phyloP scores from a whole-genome alignment of 495 filamentous ascomycete species.

The Endocarpon pusillum region DNA sequence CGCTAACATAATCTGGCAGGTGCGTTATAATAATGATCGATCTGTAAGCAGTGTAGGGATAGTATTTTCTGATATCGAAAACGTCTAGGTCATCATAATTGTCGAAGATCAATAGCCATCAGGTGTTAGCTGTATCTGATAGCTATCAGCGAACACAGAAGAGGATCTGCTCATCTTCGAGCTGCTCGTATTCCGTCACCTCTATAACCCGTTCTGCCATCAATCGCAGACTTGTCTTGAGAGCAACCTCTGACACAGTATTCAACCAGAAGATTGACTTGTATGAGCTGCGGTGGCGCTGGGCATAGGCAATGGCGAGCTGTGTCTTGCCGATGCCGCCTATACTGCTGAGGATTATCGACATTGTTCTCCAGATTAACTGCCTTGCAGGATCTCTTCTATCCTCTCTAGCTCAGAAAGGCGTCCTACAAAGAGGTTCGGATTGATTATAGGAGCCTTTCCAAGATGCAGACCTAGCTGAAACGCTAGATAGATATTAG shows the following conservation, averaged over 20 bases:
- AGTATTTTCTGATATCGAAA: slow-evolving; percentile 4
- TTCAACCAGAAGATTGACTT: slow-evolving; percentile 18
- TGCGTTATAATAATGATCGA: slow-evolving; percentile 5
- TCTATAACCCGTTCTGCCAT: too few species aligned
- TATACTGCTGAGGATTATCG: slow-evolving; percentile 21
- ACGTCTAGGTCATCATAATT: slow-evolving; percentile 5
- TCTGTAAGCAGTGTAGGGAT: slow-evolving; percentile 2
- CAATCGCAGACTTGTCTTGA: too few species aligned
- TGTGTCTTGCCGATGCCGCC: slow-evolving; percentile 28
- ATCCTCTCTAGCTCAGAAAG: slow-evolving; percentile 15
- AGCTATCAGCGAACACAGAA: slow-evolving; percentile 3
- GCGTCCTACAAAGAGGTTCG: too few species aligned
- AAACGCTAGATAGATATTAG: too few species aligned
- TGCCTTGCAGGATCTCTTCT: slow-evolving; percentile 10
- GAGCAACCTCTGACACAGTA: too few species aligned
- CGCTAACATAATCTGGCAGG: slow-evolving; percentile 2
- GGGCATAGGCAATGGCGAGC: slow-evolving; percentile 22
- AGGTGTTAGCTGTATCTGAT: slow-evolving; percentile 2
- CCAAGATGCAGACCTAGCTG: too few species aligned
- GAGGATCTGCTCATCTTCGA: slow-evolving; percentile 1
- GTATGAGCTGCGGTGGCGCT: slow-evolving; percentile 11
- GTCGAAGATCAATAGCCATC: slow-evolving; percentile 8
- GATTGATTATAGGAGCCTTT: too few species aligned
- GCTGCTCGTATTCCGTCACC: too few species aligned
- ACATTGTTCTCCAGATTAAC: slow-evolving; percentile 11